Evolutionary conservation across 768 basidiomycete species (phyloP).

Genomic region (Psilocybe subaeruginosa): DNA sequence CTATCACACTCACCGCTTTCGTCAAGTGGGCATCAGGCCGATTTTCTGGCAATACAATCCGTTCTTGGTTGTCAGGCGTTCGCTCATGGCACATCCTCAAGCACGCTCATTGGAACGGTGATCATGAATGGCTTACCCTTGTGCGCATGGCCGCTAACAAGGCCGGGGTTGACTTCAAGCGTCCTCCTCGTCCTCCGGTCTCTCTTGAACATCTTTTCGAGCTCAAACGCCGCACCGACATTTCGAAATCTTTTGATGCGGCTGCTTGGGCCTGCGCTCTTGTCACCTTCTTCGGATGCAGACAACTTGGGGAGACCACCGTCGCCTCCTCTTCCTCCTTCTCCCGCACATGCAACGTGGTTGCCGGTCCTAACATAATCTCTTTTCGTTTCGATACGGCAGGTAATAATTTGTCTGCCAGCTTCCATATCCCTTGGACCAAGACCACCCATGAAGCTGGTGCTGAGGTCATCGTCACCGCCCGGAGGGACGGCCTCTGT

Average conservation of each 20-base stretch:
- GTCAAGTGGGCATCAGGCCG: constrained; percentile 1
- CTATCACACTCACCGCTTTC: constrained; percentile 33
- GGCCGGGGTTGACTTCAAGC: constrained; percentile 18
- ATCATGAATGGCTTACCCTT: constrained; percentile 26
- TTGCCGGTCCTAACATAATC: neutral
- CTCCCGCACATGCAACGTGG: neutral
- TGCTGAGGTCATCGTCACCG: constrained; percentile 17
- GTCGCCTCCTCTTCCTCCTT: constrained; percentile 10
- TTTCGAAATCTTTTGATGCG: constrained; percentile 29
- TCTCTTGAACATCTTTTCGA: constrained; percentile 33
- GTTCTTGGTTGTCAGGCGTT: constrained; percentile 37
- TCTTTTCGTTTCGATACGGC: neutral
- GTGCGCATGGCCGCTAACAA: constrained; percentile 20
- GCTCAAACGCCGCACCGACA: constrained; percentile 24
- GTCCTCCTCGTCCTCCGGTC: constrained; percentile 32
- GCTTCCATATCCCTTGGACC: constrained; percentile 34
- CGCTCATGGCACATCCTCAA: constrained; percentile 39
- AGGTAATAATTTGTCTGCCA: neutral
- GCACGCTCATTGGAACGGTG: constrained; percentile 37
- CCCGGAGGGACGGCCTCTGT: constrained; percentile 1
- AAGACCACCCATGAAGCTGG: constrained; percentile 28
- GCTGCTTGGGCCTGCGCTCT: constrained; percentile 37
- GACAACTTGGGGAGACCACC: constrained; percentile 30
- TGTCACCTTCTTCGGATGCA: constrained; percentile 37
- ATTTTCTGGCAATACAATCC: constrained; percentile 26